Base-by-base conservation (phyloP, 495 filamentous ascomycete species). In the Aspergillus indologenus region DNA sequence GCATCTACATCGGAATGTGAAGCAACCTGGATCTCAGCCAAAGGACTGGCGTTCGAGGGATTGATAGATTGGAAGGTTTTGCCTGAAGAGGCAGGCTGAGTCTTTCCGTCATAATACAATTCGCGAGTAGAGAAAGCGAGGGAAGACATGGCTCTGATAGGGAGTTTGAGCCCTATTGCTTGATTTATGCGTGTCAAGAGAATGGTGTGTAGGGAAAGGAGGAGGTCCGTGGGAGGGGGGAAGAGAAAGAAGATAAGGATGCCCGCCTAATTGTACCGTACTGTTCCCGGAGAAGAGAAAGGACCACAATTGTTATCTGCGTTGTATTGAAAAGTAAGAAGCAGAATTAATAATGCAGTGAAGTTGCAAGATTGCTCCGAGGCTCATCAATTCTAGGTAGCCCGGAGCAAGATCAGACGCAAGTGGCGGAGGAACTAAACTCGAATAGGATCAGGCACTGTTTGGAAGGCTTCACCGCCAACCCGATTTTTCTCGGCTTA, bases 21-120 rank as follows among this genome's bases (percentile, higher is more conserved):
- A 55, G 87, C 88, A 54, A 78, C 71, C 50, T 86, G 80, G 61
- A 91, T 79, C 52, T 81, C 80, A 56, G 87, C 86, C 31, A 91
- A 65, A 1, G 84, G 80, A 34, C 79, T 76, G 58, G 79, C 81
- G 53, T 81, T 89, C 50, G 88, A 83, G 42, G 90, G 90, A 67
- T 91, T 80, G 59, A 89, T 75, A 24, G 85, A 78, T 29, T 82
- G 78, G 71, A 91, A 91, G 46, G 83, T 82, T 46, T 79, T 74
- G 53, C 80, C 80, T 22, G 84, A 87, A 53, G 81, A 79, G 24
- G 84, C 76, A 47, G 75, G 64, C 57, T 86, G 86, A 31, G 72
- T 65, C 61, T 81, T 78, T 65, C 89, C 89, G 61, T 85, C 78
- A 71, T 86, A 90, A 75, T 86, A 91, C 61, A 88, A 81, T 63